Evolutionary conservation across 75 land plant genomes (phyloP).

Genomic region (Selaginella tamariscina): DNA sequence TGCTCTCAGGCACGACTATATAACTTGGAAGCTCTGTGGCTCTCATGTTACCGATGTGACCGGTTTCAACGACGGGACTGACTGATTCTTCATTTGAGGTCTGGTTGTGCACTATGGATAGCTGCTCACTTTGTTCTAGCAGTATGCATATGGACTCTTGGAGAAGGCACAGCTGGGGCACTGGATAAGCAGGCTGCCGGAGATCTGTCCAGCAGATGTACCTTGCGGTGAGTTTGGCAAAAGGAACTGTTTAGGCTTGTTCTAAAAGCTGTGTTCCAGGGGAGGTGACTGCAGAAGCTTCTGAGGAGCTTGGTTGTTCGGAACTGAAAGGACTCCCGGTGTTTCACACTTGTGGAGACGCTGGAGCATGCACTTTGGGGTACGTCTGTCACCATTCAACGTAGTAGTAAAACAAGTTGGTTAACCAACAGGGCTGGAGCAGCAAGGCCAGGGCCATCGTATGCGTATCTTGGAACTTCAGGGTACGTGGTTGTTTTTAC

Average conservation of each 20-base stretch:
- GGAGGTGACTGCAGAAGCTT: conserved; percentile 28
- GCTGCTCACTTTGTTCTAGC: conserved; percentile 4
- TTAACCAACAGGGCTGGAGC: conserved; percentile 33
- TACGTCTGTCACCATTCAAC: conserved; percentile 11
- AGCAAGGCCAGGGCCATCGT: conserved; percentile 25
- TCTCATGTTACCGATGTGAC: conserved; percentile 30
- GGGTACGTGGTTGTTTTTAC: conserved; percentile 23
- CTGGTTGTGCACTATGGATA: neutral
- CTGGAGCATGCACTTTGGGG: conserved; percentile 42
- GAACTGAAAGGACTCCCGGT: conserved; percentile 24
- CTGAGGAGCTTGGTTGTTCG: conserved; percentile 25
- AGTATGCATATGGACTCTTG: conserved; percentile 29
- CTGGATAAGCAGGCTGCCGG: conserved; percentile 32
- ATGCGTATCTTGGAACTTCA: conserved; percentile 39
- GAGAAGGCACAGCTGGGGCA: conserved; percentile 27
- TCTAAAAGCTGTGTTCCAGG: conserved; percentile 23
- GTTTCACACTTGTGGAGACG: conserved; percentile 40
- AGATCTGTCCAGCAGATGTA: conserved; percentile 17
- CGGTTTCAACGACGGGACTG: conserved; percentile 37
- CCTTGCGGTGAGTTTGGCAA: conserved; percentile 28
- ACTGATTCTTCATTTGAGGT: conserved; percentile 30
- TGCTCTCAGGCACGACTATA: conserved; percentile 33
- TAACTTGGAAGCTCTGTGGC: conserved; percentile 36
- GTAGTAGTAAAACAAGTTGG: neutral
- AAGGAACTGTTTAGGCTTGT: too few species aligned